Evolutionary conservation across 2,329 filamentous ascomycete species (phyloP).

Genomic region (Penicillium sp.): DNA sequence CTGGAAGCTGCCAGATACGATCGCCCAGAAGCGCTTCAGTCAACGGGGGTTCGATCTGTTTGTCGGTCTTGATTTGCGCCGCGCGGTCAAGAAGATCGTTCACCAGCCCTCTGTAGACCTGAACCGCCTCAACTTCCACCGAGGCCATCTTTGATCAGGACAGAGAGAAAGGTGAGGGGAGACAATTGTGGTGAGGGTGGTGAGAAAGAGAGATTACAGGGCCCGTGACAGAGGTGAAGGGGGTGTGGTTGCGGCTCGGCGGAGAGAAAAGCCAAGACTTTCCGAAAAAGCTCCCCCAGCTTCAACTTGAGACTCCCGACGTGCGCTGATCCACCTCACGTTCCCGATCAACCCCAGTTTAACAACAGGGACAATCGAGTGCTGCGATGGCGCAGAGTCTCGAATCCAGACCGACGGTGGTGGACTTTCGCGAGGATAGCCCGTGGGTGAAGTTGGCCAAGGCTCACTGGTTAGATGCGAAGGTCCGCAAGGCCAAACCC

Average conservation of each 20-base stretch:
- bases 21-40: constrained; percentile 62
- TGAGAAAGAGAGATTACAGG: constrained; percentile 3
- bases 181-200: constrained; percentile 6
- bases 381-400: constrained; percentile 60
- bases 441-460: constrained; percentile 70
- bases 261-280: constrained; percentile 28
- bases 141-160: constrained; percentile 30
- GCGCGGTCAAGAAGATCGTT: constrained; percentile 61
- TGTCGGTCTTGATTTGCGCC: constrained; percentile 58
- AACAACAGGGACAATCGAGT: constrained; percentile 39
- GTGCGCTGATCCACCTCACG: constrained; percentile 30
- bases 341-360: constrained; percentile 17
- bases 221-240: constrained; percentile 1
- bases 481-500: constrained; percentile 72
- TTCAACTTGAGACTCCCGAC: constrained; percentile 28
- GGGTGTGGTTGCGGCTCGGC: constrained; percentile 32
- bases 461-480: constrained; percentile 79
- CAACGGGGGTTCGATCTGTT: constrained; percentile 71
- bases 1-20: constrained; percentile 40
- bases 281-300: constrained; percentile 33
- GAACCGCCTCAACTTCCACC: constrained; percentile 35
- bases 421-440: constrained; percentile 44
- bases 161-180: background rate
- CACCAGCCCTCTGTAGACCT: constrained; percentile 56
- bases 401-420: constrained; percentile 44